A percentile compares a stretch with the other conserved stretches of the same genome.
Evolutionary conservation across 352 stramenopile genomes (phyloP).

Genomic region (Pythium myriotylum): DNA sequence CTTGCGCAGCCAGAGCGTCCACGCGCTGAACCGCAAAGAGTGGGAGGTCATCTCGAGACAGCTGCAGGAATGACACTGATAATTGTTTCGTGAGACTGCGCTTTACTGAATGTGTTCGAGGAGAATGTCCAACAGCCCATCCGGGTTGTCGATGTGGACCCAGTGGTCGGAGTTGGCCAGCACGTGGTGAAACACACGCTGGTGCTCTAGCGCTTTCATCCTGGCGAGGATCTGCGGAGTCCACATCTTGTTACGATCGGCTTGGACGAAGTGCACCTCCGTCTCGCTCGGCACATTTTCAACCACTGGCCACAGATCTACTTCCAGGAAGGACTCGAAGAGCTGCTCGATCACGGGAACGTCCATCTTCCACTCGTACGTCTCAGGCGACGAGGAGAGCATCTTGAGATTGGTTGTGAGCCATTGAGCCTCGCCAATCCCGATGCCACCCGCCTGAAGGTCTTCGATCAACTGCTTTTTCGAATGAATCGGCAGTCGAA

Average conservation of each 20-base stretch:
- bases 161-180: constrained; percentile 79
- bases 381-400: constrained; percentile 45
- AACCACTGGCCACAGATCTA: constrained; percentile 74
- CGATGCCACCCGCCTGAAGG: constrained; percentile 60
- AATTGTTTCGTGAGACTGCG: neutral
- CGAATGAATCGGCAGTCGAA: constrained; percentile 69
- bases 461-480: constrained; percentile 70
- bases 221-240: constrained; percentile 44
- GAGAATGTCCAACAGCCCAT: constrained; percentile 71
- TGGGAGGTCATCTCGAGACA: constrained; percentile 44
- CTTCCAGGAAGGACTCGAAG: constrained; percentile 64
- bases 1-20: constrained; percentile 51
- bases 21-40: constrained; percentile 56
- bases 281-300: constrained; percentile 37
- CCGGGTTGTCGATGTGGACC: constrained; percentile 86
- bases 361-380: constrained; percentile 86
- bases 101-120: constrained; percentile 26
- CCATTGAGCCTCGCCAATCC: constrained; percentile 73
- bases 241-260: constrained; percentile 81
- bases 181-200: constrained; percentile 66
- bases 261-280: constrained; percentile 78
- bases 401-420: constrained; percentile 80
- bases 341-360: constrained; percentile 73
- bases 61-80: neutral
- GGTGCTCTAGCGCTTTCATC: constrained; percentile 46